phyloP scores from a whole-genome alignment of 2,329 filamentous ascomycete species.

The Orbilia blumenaviensis region DNA sequence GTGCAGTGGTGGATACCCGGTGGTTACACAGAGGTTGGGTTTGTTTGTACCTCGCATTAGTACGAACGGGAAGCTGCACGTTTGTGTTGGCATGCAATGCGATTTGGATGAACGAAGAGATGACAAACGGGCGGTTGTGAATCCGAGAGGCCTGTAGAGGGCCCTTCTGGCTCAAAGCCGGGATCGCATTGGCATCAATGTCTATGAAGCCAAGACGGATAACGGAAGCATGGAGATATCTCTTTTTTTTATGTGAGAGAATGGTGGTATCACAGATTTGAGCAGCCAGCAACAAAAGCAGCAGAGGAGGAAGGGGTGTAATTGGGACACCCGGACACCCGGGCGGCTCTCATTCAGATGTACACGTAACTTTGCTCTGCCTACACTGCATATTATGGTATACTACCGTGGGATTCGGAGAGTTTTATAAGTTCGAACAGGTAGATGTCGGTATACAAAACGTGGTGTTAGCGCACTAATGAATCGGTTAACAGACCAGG shows the following conservation, averaged over 20 bases:
- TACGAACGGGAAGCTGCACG: conserved; percentile 24
- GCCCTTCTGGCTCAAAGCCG: background rate
- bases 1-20: background rate
- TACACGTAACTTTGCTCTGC: too few relatives aligned
- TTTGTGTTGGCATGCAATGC: conserved; percentile 10
- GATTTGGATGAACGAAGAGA: background rate
- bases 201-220: background rate
- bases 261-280: background rate
- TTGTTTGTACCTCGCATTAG: background rate
- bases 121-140: conserved; percentile 2
- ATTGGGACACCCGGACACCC: background rate
- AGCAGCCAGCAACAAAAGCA: too few relatives aligned
- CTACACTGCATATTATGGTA: background rate
- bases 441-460: background rate
- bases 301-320: background rate
- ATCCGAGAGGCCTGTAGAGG: background rate
- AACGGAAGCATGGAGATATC: conserved; percentile 11
- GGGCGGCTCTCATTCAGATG: too few relatives aligned
- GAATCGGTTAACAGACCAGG: too few relatives aligned
- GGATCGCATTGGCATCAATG: background rate
- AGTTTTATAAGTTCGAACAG: background rate
- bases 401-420: background rate
- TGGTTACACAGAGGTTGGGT: conserved; percentile 19
- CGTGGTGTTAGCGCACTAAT: too few relatives aligned
- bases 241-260: too few relatives aligned